Evolutionary conservation across 108 stramenopile genomes (phyloP), one percentile per base, ranked within the genome.

Genomic region (Fragilaria crotonensis): DNA sequence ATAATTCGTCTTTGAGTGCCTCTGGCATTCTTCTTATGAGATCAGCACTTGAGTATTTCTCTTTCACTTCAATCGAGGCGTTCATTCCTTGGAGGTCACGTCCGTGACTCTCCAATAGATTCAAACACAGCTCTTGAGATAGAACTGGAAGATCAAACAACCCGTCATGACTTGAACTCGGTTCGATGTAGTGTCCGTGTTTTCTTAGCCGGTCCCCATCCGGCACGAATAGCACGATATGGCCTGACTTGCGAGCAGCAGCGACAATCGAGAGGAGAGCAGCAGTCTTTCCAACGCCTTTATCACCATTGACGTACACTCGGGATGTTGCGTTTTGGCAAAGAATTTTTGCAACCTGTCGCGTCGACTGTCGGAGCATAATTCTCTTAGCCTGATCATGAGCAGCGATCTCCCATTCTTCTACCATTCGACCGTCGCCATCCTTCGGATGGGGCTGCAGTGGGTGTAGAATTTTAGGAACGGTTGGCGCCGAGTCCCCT

Each of bases 351-450:
- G 89, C 89, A 56, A 87, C 74, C 0, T 54, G 47, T 30, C 62
- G 61, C 33, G 79, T 85, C 17, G 67, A 67, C 27, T 70, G 66
- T 49, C 89, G 71, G 27, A 90, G 53, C 70, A 90, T 71, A 17
- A 90, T 90, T 17, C 89, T 66, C 57, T 86, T 84, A 3, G 85
- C 81, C 45, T 70, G 61, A 29, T 80, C 71, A 54, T 84, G 71
- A 7, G 85, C 83, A 2, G 84, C 55, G 21, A 90, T 60, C 53
- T 85, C 76, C 89, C 89, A 90, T 57, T 87, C 85, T 54, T 90
- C 89, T 14, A 90, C 78, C 89, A 90, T 90, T 29, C 79, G 66
- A n/a, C 84, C 84, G 4, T 71, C 56, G 7, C 66, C 81, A 26
- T 77, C 83, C 33, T 69, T 59, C 22, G 69, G 68, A 70, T 81